Base-by-base conservation (phyloP, 805 yeast species). In the Zygoascus ofunaensis region DNA sequence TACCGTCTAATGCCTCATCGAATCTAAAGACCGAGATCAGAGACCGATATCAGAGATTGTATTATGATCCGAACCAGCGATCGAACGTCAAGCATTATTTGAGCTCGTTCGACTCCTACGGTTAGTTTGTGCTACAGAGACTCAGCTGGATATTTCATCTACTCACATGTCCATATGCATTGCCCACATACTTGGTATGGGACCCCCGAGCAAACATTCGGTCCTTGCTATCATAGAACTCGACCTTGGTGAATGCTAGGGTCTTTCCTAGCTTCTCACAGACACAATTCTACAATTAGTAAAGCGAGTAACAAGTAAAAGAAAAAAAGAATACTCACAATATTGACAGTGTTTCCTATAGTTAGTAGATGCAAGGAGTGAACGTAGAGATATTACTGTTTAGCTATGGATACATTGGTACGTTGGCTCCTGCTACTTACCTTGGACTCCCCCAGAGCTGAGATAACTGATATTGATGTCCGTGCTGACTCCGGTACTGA, bases 401-500 rank as follows among this genome's bases (percentile, higher is more conserved):
- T n/a, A n/a, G n/a, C n/a, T n/a, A n/a, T n/a, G n/a, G n/a, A n/a
- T n/a, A n/a, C n/a, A n/a, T n/a, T n/a, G n/a, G n/a, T n/a, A n/a
- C n/a, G n/a, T n/a, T n/a, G n/a, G n/a, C n/a, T n/a, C n/a, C 19
- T 17, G 8, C 15, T 7, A 20, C 35, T 59, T 56, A 17, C 60
- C 60, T 14, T 52, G 47, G 8, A 34, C 18, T 21, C 73, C 73
- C 0, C 69, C 70, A 4, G 67, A 48, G 7, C 64, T 42, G 23
- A 68, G 45, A 45, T 60, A 68, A 3, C 72, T 64, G 12, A 65
- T 62, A 34, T 62, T 58, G 41, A 68, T 49, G 43, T 68, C 73
- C 1, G 70, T 69, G 17, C 69, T 57, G 26, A 68, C 73, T 4
- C 73, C 73, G 1, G 73, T 69, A 48, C 59, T 48, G 42, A 56